A percentile compares a stretch with the other conserved stretches of the same genome.
phyloP scores from a whole-genome alignment of 129 eudicot genomes.

The Helianthus tuberosus region DNA sequence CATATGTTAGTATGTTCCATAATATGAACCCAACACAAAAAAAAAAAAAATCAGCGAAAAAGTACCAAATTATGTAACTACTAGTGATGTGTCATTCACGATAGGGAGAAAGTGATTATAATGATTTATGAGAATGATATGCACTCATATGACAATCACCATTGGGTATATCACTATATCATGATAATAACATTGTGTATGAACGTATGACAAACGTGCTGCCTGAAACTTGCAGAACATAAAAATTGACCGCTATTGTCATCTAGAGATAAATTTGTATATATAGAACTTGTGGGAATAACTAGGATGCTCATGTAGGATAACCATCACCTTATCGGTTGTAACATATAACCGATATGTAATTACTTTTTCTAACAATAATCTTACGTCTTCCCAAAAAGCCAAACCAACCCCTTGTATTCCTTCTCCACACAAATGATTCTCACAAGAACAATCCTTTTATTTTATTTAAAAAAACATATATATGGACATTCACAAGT shows the following conservation, averaged over 20 bases:
- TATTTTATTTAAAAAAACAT: background rate
- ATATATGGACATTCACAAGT: background rate
- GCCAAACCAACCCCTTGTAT: background rate
- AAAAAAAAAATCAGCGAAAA: background rate
- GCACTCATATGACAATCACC: no score
- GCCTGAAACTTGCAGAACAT: no score
- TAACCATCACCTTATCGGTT: background rate
- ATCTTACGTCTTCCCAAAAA: background rate
- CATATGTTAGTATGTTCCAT: background rate
- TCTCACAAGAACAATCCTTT: background rate
- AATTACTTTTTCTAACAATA: background rate
- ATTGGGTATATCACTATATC: background rate
- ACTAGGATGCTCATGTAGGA: background rate
- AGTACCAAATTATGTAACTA: background rate
- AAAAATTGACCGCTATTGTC: background rate
- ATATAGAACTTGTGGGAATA: background rate
- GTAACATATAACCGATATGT: background rate
- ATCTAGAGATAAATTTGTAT: background rate
- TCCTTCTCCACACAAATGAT: background rate
- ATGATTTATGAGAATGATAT: background rate
- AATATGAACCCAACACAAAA: background rate
- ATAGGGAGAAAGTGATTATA: conserved; percentile 1
- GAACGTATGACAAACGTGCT: no score
- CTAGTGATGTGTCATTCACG: conserved; percentile 8
- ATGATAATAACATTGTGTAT: no score